Evolutionary conservation across 2,329 filamentous ascomycete genomes (phyloP).

Genomic region (Zalaria obscura): DNA sequence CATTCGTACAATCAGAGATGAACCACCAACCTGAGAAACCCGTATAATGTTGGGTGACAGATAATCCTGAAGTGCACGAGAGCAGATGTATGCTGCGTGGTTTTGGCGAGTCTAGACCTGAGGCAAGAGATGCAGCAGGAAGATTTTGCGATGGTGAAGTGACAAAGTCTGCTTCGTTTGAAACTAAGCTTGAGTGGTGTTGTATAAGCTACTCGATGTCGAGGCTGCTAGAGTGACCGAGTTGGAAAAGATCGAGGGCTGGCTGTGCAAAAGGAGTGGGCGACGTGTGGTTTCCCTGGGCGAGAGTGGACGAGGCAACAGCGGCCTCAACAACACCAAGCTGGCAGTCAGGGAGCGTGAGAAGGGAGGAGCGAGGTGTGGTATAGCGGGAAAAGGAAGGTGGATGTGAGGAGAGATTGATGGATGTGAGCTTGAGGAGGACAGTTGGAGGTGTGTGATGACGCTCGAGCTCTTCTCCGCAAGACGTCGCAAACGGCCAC

Average conservation of each 20-base stretch:
- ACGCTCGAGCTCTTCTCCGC: constrained; percentile 1
- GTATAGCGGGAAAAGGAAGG: constrained; percentile 3
- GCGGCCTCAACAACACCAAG: neutral
- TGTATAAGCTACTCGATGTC: neutral
- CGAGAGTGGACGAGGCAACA: constrained; percentile 3
- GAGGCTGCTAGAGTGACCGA: neutral
- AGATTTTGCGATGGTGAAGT: neutral
- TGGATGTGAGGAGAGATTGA: neutral
- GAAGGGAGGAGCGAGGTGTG: constrained; percentile 5
- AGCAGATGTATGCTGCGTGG: neutral
- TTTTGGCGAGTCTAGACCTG: neutral
- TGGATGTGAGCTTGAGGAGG: constrained; percentile 3
- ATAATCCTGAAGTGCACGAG: neutral
- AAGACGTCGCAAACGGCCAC: too few relatives aligned
- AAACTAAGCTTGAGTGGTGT: neutral
- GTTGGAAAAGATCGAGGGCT: constrained; percentile 2
- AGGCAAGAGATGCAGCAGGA: neutral
- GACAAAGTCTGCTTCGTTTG: neutral
- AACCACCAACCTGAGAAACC: too few relatives aligned
- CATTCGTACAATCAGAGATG: neutral
- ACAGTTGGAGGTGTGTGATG: constrained; percentile 3
- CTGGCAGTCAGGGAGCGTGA: constrained; percentile 3
- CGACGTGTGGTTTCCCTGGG: constrained; percentile 7
- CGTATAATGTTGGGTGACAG: neutral
- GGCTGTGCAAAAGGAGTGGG: constrained; percentile 5